phyloP scores from a whole-genome alignment of 495 filamentous ascomycete genomes.

The Penicillium arizonense region DNA sequence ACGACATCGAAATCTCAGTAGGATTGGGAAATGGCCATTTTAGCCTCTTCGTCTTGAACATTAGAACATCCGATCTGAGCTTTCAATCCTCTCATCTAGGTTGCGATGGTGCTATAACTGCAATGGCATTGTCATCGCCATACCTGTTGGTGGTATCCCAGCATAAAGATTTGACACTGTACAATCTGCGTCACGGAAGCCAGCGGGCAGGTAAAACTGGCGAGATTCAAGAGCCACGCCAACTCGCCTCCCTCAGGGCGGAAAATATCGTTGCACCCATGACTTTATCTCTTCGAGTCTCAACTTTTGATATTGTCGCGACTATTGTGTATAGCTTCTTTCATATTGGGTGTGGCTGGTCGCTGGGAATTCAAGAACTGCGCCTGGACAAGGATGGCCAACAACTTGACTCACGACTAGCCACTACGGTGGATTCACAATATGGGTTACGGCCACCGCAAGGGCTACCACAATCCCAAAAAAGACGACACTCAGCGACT shows the following conservation, averaged over 20 bases:
- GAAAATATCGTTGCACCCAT: slow-evolving; percentile 77
- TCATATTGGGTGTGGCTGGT: slow-evolving; percentile 68
- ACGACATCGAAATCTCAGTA: slow-evolving; percentile 50
- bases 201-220: slow-evolving; percentile 1
- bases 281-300: slow-evolving; percentile 71
- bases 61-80: slow-evolving; percentile 37
- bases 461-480: slow-evolving; percentile 34
- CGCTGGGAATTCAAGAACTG: slow-evolving; percentile 85
- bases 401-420: slow-evolving; percentile 56
- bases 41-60: slow-evolving; percentile 61
- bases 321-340: slow-evolving; percentile 77
- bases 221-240: slow-evolving; percentile 40
- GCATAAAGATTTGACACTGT: slow-evolving; percentile 70
- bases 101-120: slow-evolving; percentile 66
- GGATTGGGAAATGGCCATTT: slow-evolving; percentile 80
- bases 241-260: slow-evolving; percentile 80
- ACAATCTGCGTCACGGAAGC: slow-evolving; percentile 49
- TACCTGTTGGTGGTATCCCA: slow-evolving; percentile 77
- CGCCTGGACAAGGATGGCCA: slow-evolving; percentile 56
- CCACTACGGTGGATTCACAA: slow-evolving; percentile 44
- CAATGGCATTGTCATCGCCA: slow-evolving; percentile 70
- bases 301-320: slow-evolving; percentile 59
- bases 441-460: slow-evolving; percentile 37
- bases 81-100: slow-evolving; percentile 53
- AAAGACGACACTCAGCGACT: slow-evolving; percentile 19